Evolutionary conservation across 129 eudicot species (phyloP), one percentile per base, ranked within the genome.

Genomic region (Pittosporum tobira): DNA sequence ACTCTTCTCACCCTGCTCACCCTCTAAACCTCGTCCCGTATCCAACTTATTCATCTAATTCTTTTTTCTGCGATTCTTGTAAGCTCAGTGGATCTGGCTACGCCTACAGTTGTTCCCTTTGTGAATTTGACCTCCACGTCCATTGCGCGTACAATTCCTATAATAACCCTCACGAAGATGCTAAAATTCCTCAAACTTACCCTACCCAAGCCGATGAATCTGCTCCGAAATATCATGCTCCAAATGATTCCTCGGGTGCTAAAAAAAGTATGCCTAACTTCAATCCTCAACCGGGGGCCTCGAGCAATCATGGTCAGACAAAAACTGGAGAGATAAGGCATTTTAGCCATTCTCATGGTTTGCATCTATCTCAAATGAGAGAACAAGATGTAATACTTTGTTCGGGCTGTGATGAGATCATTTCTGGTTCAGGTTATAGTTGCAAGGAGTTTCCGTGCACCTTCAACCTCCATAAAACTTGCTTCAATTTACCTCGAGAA

Each of bases 121-220:
- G 87, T 21, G 86, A 86, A 11, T 86, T 81, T 66, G 95, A 85
- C 45, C 79, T 81, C 54, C 95, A 85, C 38, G 75, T 85, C 61
- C 77, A 67, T 49, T 85, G 95, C 56, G 88, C 86, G 53, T 53
- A 49, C 31, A 44, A 67, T 16, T 53, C 40, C 6, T 34, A 34
- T 34, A 34, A 34, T 50, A 48, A 21, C 25, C 28, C 72, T 13
- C 40, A 34, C 10, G 11, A 34, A 34, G 11, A 34, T 5, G 40
- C 40, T 34, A 34, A 34, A 6, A 34, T 2, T 0, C 10, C 40
- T 34, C 40, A 34, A 34, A 34, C 7, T 34, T 9, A 9, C 2
- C 40, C 40, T 34, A 34, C 11, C 40, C 11, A 53, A 15, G n/a
- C n/a, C n/a, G 6, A 28, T 53, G 59, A 28, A 25, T 20, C 29